phyloP scores from a whole-genome alignment of 2,329 filamentous ascomycete genomes.

The Penicillium sclerotiorum region DNA sequence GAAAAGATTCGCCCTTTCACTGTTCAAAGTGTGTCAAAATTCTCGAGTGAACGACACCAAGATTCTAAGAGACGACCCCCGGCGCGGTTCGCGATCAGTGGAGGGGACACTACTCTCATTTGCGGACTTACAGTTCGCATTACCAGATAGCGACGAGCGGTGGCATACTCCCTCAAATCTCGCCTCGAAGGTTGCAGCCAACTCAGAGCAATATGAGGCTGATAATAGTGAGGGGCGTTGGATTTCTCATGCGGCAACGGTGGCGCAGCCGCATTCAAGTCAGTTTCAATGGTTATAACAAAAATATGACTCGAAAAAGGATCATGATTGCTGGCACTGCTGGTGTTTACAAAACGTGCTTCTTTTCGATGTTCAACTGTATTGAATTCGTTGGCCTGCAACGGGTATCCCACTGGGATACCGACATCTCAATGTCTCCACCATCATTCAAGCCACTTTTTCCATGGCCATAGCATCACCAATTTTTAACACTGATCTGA shows the following conservation, averaged over 20 bases:
- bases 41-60: background rate
- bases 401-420: no score
- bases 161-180: background rate
- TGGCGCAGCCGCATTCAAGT: background rate
- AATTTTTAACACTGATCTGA: no score
- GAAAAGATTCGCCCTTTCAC: conserved; percentile 26
- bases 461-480: no score
- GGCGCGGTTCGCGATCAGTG: background rate
- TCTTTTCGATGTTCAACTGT: no score
- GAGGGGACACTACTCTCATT: conserved; percentile 8
- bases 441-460: no score
- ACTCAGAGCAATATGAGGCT: background rate
- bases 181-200: background rate
- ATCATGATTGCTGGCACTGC: no score
- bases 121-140: conserved; percentile 21
- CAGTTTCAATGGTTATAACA: background rate
- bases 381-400: no score
- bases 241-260: background rate
- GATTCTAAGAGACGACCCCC: background rate
- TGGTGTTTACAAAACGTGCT: no score
- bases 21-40: conserved; percentile 23
- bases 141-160: conserved; percentile 14
- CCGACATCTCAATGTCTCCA: no score
- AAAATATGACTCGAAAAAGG: no score
- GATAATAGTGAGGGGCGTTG: background rate